Conservation (phyloP, 129 eudicot species). For the Kitagawia praeruptora region DNA sequence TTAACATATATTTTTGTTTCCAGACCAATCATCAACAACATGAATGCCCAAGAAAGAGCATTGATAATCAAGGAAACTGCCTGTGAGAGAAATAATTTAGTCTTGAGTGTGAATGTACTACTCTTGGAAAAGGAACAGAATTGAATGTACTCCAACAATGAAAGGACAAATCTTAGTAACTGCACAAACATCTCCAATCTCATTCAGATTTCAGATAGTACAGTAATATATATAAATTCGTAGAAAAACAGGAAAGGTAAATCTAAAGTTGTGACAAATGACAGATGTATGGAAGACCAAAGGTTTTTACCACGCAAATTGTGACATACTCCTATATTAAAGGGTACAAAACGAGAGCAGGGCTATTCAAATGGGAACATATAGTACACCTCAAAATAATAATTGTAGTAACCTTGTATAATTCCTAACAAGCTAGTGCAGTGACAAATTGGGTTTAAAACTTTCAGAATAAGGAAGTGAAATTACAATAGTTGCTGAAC, state of each 20-base stretch:
- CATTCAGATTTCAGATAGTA: background rate
- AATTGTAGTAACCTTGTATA: background rate
- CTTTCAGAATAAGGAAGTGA: background rate
- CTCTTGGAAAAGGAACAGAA: background rate
- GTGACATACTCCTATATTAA: background rate
- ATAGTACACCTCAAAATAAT: background rate
- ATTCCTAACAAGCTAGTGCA: background rate
- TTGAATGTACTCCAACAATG: background rate
- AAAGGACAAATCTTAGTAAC: background rate
- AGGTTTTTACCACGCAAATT: background rate
- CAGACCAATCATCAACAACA: constrained; percentile 53
- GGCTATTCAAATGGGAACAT: background rate
- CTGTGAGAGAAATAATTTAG: constrained; percentile 27
- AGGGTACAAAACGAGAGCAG: background rate
- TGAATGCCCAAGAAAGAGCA: constrained; percentile 71
- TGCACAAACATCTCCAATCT: background rate
- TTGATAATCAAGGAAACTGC: constrained; percentile 48
- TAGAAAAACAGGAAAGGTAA: background rate
- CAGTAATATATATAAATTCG: background rate
- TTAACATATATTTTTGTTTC: constrained; percentile 74
- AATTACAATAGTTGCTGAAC: background rate
- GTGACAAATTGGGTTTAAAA: background rate
- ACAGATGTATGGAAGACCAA: background rate
- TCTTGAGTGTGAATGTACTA: constrained; percentile 8
- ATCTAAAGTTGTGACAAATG: background rate